These are phyloP conservation scores for Debaryomyces nepalensis DNA, from an alignment of 1,139 yeast genomes.

Conservation along the genomic window DNA sequence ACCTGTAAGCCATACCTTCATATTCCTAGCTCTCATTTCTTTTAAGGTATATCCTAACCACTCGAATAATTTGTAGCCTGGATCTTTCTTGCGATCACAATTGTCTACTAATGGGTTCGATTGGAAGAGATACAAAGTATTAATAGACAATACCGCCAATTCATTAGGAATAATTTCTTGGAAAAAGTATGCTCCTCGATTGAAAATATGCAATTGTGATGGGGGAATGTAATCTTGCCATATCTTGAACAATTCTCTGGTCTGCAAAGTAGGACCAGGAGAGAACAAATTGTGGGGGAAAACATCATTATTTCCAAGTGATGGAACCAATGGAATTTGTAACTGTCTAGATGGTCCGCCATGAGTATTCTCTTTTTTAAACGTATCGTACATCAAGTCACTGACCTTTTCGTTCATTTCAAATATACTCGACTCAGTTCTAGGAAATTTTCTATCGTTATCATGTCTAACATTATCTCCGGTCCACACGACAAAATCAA, in stretches of 20 bases:
- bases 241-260: conserved; percentile 71
- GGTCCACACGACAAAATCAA: conserved; percentile 88
- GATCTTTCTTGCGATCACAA: conserved; percentile 72
- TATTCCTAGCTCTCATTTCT: conserved; percentile 71
- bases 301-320: conserved; percentile 85
- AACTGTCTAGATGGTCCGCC: conserved; percentile 48
- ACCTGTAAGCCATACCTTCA: conserved; percentile 87
- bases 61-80: conserved; percentile 74
- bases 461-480: conserved; percentile 91
- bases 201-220: conserved; percentile 74
- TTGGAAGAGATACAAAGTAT: conserved; percentile 75
- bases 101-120: conserved; percentile 82
- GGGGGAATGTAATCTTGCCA: conserved; percentile 81
- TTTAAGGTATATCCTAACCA: conserved; percentile 80
- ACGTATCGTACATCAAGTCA: conserved; percentile 52
- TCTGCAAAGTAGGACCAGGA: conserved; percentile 84
- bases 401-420: conserved; percentile 71
- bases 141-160: conserved; percentile 76
- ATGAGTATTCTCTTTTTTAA: conserved; percentile 44
- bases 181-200: conserved; percentile 74
- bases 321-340: conserved; percentile 60
- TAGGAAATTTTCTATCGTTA: conserved; percentile 71
- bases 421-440: conserved; percentile 72
- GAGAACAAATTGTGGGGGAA: conserved; percentile 86
- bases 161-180: conserved; percentile 77